These are phyloP conservation scores for Pyrenophora tritici-repentis DNA, from an alignment of 2,329 filamentous ascomycete species.

Conservation along the genomic window DNA sequence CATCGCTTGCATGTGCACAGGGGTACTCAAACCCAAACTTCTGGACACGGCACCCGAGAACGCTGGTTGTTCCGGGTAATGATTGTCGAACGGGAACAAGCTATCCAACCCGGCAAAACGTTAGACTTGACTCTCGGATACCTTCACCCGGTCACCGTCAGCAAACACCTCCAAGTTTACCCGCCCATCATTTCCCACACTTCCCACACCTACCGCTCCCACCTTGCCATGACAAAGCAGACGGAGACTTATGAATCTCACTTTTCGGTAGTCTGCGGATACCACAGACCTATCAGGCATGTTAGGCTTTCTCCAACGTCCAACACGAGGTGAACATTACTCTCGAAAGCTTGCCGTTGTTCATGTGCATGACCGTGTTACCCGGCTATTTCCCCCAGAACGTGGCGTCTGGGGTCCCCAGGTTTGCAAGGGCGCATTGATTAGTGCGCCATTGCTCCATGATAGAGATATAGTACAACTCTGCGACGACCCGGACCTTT, in stretches of 20 bases:
- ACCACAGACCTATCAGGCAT: constrained; percentile 6
- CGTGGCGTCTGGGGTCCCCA: constrained; percentile 9
- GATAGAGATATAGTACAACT: constrained; percentile 14
- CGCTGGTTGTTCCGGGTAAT: constrained; percentile 10
- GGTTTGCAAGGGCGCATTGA: constrained; percentile 2
- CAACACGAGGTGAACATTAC: constrained; percentile 4
- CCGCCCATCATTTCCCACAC: constrained; percentile 10
- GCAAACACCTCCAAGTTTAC: not conserved
- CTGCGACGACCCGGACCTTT: not conserved
- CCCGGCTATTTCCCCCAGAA: constrained; percentile 11
- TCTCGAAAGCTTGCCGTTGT: not conserved
- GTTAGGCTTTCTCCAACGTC: not conserved
- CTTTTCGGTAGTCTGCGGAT: not conserved
- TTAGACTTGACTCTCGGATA: constrained; percentile 19
- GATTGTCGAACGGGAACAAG: constrained; percentile 8
- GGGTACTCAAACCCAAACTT: constrained; percentile 1
- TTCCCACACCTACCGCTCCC: constrained; percentile 3
- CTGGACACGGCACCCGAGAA: not conserved
- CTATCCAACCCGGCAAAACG: constrained; percentile 15
- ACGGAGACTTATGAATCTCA: not conserved
- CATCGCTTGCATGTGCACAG: too few species aligned
- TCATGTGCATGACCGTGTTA: constrained; percentile 2
- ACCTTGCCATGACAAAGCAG: not conserved
- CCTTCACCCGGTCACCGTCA: constrained; percentile 9
- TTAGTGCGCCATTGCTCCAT: constrained; percentile 1